Conservation (phyloP, 139 green algal genomes). For the Asterochloris erici region DNA sequence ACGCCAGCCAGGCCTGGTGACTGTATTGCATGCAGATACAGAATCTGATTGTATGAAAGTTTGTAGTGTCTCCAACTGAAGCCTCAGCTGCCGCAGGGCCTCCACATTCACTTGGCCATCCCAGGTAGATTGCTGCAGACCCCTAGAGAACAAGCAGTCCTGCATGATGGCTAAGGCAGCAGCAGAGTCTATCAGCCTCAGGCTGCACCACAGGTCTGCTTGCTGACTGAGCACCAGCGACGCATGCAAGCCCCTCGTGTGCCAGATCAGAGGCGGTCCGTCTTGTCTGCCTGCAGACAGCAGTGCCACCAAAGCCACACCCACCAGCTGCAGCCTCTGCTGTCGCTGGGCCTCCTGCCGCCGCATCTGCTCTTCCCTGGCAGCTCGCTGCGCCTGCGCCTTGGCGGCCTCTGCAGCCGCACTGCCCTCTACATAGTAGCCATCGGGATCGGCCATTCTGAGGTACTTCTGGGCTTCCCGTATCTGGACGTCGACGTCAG, state of each 20-base stretch:
- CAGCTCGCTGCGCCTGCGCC: not conserved
- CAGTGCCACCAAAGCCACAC: not conserved
- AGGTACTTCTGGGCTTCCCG: conserved; percentile 52
- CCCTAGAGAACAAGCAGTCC: no score
- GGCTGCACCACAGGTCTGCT: not conserved
- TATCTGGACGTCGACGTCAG: conserved; percentile 51
- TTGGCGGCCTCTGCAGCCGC: conserved; percentile 33
- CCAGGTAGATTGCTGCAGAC: no score
- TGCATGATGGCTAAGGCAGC: not conserved
- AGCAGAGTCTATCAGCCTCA: not conserved
- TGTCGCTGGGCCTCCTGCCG: conserved; percentile 17
- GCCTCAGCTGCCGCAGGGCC: no score
- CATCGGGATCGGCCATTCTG: conserved; percentile 64
- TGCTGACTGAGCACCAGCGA: not conserved
- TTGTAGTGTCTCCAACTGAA: no score
- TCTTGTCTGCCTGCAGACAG: no score
- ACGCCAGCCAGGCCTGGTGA: no score
- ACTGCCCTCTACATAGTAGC: conserved; percentile 53
- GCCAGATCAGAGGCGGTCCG: not conserved
- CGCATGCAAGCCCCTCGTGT: not conserved
- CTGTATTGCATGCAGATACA: no score
- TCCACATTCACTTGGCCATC: no score
- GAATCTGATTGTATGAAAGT: no score
- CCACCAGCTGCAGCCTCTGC: conserved; percentile 5
- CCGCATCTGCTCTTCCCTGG: conserved; percentile 3